These are phyloP conservation scores for Leccinum angustisporum DNA, from an alignment of 1,284 basidiomycete species.

Conservation along the genomic window DNA sequence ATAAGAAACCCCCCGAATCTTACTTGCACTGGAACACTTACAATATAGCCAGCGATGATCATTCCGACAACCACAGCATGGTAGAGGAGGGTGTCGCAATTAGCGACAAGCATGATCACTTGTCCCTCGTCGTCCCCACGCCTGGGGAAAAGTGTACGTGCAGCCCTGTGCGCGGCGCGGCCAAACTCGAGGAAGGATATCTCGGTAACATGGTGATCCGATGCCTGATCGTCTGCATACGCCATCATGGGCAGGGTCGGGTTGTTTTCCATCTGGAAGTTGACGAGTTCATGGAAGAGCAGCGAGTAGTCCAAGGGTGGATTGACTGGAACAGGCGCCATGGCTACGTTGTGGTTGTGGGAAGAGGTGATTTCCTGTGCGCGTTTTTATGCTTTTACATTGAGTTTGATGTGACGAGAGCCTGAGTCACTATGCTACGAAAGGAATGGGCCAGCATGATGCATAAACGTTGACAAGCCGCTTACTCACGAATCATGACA, in stretches of 20 bases:
- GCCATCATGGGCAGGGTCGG: slow-evolving; percentile 15
- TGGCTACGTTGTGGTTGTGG: background rate
- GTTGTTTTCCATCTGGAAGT: slow-evolving; percentile 24
- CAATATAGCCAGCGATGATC: slow-evolving; percentile 29
- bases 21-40: slow-evolving; percentile 8
- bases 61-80: slow-evolving; percentile 29
- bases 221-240: slow-evolving; percentile 12
- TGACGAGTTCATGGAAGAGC: slow-evolving; percentile 12
- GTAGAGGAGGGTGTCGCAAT: slow-evolving; percentile 31
- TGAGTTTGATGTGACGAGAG: background rate
- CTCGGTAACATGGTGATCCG: slow-evolving; percentile 9
- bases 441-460: too few species aligned
- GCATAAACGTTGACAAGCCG: background rate
- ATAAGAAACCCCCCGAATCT: too few species aligned
- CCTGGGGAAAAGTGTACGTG: slow-evolving; percentile 17
- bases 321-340: background rate
- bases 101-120: slow-evolving; percentile 30
- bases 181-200: slow-evolving; percentile 28
- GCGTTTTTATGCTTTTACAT: slow-evolving; percentile 2
- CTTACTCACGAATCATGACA: background rate
- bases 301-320: slow-evolving; percentile 14
- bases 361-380: background rate
- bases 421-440: too few species aligned
- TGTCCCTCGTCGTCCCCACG: slow-evolving; percentile 18
- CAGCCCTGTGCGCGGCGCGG: slow-evolving; percentile 30